Evolutionary conservation across 2,329 filamentous ascomycete species (phyloP).

Genomic region (Aspergillus sp.): DNA sequence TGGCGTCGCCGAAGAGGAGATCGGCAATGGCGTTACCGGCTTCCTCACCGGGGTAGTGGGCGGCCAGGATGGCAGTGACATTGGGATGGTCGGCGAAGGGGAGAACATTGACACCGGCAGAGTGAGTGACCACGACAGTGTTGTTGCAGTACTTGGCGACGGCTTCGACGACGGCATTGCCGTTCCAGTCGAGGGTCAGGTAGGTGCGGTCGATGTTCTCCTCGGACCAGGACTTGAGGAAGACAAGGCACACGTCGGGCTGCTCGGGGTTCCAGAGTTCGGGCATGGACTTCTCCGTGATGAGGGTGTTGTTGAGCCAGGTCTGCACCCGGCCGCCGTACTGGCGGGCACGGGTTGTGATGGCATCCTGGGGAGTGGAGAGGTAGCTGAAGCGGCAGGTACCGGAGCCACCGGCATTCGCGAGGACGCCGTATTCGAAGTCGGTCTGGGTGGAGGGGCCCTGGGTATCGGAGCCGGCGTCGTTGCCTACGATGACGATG

Average conservation of each 20-base stretch:
- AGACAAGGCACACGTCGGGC: conserved; percentile 64
- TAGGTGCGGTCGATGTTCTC: conserved; percentile 70
- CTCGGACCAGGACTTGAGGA: conserved; percentile 77
- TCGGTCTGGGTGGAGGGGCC: conserved; percentile 14
- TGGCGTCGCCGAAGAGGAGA: conserved; percentile 77
- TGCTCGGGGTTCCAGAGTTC: conserved; percentile 30
- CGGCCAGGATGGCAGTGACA: conserved; percentile 82
- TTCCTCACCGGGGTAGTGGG: conserved; percentile 80
- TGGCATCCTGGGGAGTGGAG: conserved; percentile 31
- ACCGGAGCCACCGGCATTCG: conserved; percentile 22
- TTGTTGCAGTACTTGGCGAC: conserved; percentile 74
- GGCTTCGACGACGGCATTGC: conserved; percentile 78
- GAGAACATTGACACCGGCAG: conserved; percentile 65
- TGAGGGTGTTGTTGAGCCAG: conserved; percentile 24
- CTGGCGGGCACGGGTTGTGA: conserved; percentile 26
- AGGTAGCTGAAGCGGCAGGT: conserved; percentile 28
- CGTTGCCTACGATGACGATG: conserved; percentile 55
- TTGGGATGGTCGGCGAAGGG: conserved; percentile 72
- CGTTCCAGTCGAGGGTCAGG: conserved; percentile 69
- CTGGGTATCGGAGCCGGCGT: conserved; percentile 43
- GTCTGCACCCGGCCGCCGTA: conserved; percentile 27
- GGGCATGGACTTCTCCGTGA: conserved; percentile 9
- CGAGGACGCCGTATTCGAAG: conserved; percentile 22
- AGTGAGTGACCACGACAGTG: conserved; percentile 85
- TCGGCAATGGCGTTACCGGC: conserved; percentile 78